Conservation (phyloP, 176 grass and related monocot species). For the Avena eriantha region DNA sequence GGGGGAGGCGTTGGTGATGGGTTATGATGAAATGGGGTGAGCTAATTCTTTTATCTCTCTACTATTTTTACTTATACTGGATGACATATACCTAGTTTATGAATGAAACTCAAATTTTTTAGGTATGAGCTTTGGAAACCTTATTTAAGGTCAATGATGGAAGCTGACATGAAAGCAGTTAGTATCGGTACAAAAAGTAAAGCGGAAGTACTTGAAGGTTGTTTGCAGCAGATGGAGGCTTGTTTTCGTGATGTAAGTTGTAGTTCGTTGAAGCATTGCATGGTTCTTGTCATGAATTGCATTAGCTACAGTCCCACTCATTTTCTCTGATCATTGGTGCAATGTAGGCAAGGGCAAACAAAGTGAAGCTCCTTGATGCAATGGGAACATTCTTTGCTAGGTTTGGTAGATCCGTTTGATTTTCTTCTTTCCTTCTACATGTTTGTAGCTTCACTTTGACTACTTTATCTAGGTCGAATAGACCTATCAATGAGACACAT, state of each 20-base stretch:
- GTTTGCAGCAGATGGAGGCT: slow-evolving; percentile 98
- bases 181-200: slow-evolving; percentile 93
- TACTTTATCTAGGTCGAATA: slow-evolving; percentile 66
- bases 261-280: slow-evolving; percentile 27
- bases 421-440: slow-evolving; percentile 32
- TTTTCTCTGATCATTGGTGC: slow-evolving; percentile 38
- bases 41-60: slow-evolving; percentile 39
- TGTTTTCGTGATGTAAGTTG: slow-evolving; percentile 95
- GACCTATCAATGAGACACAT: slow-evolving; percentile 61
- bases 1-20: slow-evolving; percentile 97
- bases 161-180: slow-evolving; percentile 97
- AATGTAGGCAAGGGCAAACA: slow-evolving; percentile 75
- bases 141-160: slow-evolving; percentile 97
- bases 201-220: slow-evolving; percentile 76
- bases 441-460: slow-evolving; percentile 32
- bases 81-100: slow-evolving; percentile 20
- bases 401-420: slow-evolving; percentile 46
- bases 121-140: slow-evolving; percentile 99
- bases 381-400: slow-evolving; percentile 93
- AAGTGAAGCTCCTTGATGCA: slow-evolving; percentile 86
- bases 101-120: slow-evolving; percentile 30
- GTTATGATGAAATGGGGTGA: slow-evolving; percentile 99
- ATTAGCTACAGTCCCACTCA: slow-evolving; percentile 4
- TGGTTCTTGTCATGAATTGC: not conserved
- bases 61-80: slow-evolving; percentile 3